Evolutionary conservation across 139 green algal genomes (phyloP), one percentile per base, ranked within the genome.

Genomic region (Asterochloris erici): DNA sequence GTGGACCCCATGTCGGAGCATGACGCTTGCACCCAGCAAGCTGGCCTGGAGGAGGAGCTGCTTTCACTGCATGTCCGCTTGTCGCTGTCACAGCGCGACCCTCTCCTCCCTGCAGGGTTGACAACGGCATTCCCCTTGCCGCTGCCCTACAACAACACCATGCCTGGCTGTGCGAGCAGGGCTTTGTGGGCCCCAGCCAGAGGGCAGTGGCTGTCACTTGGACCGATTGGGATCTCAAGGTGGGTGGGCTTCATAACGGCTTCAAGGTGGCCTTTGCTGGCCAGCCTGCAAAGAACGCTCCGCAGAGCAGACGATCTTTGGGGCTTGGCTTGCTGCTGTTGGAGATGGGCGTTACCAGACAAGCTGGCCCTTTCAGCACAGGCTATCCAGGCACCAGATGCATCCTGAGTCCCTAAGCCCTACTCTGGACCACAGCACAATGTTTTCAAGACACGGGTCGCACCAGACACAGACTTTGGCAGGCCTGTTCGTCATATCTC

Each of bases 201-300:
- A 75, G 38, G 0, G 86, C 90, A 82, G 84, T 84, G 54, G 80
- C 92, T 14, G 86, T 92, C 24, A 96, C 90, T 2, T 95, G 92
- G 92, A 92, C 87, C 0, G 85, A 88, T n/a, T 95, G 92, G 92
- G 92, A 94, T 74, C 78, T 94, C 9, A 86, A 91, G 87, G 88
- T 95, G 29, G 4, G 11, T 23, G 14, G 47, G 13, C 66, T 13
- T 9, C 27, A 27, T 69, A 14, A 26, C 61, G 68, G 38, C 54
- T 68, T 68, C 16, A 14, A 14, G 14, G 63, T 21, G 66, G 19
- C 21, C 66, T 69, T 69, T 13, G 66, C 66, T 9, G 4, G 66
- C 66, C 10, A 21, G 19, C 10, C 2, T 23, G 21, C 17, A 71
- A 4, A 71, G 17, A 21, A 13, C 66, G 23, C 28, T 19, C 74